These are phyloP conservation scores for Penicillium fimorum DNA, from an alignment of 495 filamentous ascomycete species.

Conservation along the genomic window DNA sequence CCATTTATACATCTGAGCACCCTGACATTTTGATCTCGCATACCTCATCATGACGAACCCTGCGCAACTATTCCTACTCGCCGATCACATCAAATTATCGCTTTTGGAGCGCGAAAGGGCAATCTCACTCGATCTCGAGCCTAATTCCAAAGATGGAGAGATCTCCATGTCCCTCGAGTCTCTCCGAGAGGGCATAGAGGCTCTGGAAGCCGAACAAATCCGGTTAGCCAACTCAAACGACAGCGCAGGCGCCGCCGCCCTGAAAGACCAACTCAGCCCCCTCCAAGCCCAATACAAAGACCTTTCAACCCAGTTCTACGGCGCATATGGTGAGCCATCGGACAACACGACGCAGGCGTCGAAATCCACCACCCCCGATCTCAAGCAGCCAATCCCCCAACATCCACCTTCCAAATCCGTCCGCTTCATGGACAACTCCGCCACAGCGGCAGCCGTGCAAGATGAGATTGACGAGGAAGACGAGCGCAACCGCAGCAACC, in stretches of 20 bases:
- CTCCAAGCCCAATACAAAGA: conserved; percentile 56
- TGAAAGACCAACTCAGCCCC: conserved; percentile 68
- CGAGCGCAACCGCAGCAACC: conserved; percentile 52
- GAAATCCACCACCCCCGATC: conserved; percentile 57
- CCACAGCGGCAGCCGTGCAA: conserved; percentile 41
- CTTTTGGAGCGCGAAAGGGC: conserved; percentile 83
- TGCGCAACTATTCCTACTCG: conserved; percentile 54
- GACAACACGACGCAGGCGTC: conserved; percentile 58
- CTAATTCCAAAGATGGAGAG: conserved; percentile 81
- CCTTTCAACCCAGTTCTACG: conserved; percentile 60
- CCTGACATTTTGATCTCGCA: conserved; percentile 1
- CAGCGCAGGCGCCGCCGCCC: conserved; percentile 49
- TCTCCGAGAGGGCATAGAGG: conserved; percentile 77
- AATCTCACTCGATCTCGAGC: conserved; percentile 79
- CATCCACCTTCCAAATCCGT: conserved; percentile 69
- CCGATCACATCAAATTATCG: conserved; percentile 56
- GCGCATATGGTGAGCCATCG: conserved; percentile 56
- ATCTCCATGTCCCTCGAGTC: conserved; percentile 87
- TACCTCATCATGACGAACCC: conserved; percentile 54
- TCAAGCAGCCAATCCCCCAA: conserved; percentile 49
- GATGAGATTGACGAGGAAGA: conserved; percentile 44
- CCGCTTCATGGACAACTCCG: conserved; percentile 75
- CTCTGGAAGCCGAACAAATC: conserved; percentile 64
- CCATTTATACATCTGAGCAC: conserved; percentile 1
- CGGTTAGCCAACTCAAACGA: conserved; percentile 63